Conservation (phyloP, 2,329 filamentous ascomycete genomes). For the Elsinoe fawcettii region DNA sequence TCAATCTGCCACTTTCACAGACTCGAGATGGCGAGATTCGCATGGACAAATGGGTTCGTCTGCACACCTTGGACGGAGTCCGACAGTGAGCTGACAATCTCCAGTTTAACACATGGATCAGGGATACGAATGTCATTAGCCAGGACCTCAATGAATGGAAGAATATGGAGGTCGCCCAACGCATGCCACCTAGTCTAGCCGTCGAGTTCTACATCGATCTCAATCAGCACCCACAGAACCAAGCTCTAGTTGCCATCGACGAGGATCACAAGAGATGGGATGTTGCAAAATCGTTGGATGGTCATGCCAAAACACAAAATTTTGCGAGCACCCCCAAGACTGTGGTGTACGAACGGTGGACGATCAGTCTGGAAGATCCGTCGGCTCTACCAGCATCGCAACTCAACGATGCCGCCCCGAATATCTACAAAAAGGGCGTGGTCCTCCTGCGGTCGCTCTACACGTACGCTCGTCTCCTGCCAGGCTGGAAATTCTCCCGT, state of each 20-base stretch:
- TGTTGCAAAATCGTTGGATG: constrained; percentile 71
- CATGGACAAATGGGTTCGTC: constrained; percentile 74
- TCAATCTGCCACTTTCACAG: constrained; percentile 55
- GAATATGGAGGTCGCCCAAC: constrained; percentile 65
- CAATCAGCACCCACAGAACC: constrained; percentile 68
- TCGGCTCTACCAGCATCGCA: constrained; percentile 48
- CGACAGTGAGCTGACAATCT: constrained; percentile 3
- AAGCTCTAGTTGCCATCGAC: constrained; percentile 81
- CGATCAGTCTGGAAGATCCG: constrained; percentile 65
- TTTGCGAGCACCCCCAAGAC: constrained; percentile 53
- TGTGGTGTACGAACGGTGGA: constrained; percentile 86
- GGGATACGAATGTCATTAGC: constrained; percentile 81
- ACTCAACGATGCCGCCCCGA: constrained; percentile 59
- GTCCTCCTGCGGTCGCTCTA: constrained; percentile 88
- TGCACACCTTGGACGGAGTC: background rate
- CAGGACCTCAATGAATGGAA: constrained; percentile 80
- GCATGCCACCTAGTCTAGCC: constrained; percentile 71
- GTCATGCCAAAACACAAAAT: constrained; percentile 26
- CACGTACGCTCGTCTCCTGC: constrained; percentile 71
- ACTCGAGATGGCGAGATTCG: constrained; percentile 54
- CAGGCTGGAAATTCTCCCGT: constrained; percentile 77
- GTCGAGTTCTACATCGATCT: constrained; percentile 70
- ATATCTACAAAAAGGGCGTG: constrained; percentile 94
- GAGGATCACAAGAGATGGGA: constrained; percentile 89
- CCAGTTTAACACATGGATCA: constrained; percentile 90